Base-by-base conservation (phyloP, 2,329 filamentous ascomycete species). In the Arthrobotrys sphaeroides region DNA sequence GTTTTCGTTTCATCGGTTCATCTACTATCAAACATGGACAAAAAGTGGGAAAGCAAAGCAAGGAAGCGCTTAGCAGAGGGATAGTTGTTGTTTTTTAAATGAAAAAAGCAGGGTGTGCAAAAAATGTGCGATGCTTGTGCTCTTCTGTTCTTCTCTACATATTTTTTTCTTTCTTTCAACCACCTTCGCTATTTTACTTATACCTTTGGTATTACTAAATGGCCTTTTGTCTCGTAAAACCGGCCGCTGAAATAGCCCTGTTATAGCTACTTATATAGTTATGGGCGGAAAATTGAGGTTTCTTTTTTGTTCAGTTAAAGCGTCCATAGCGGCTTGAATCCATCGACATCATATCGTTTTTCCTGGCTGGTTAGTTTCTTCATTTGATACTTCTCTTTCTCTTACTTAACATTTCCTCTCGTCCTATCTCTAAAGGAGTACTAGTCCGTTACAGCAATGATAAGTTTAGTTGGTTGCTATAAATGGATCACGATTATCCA, bases 71-170 rank as follows among this genome's bases (percentile, higher is more conserved):
- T 55, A 24, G 24, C 3, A 28, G n/a, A n/a, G n/a, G n/a, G n/a
- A n/a, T n/a, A n/a, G n/a, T n/a, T n/a, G n/a, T n/a, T n/a, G n/a
- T n/a, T n/a, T n/a, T n/a, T n/a, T n/a, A n/a, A n/a, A n/a, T n/a
- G n/a, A n/a, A n/a, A 57, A 65, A 68, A 59, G 55, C 55, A 55
- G 66, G 42, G 38, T 45, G 33, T 28, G 33, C n/a, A n/a, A n/a
- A n/a, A n/a, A n/a, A 24, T 24, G 10, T 43, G 38, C 47, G 53
- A 24, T 38, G n/a, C 38, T 40, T 45, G 45, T 18, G 33, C 7
- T 67, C 38, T 43, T 57, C 45, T n/a, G 22, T 40, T 18, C 12
- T 49, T 20, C 45, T 31, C 45, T 49, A 40, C 36, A n/a, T 40
- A 13, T 13, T 40, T 40, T 38, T 12, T 40, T 9, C 28, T 22